Evolutionary conservation across 2,329 filamentous ascomycete genomes (phyloP), one percentile per base, ranked within the genome.

Genomic region (Fusarium drepaniforme): DNA sequence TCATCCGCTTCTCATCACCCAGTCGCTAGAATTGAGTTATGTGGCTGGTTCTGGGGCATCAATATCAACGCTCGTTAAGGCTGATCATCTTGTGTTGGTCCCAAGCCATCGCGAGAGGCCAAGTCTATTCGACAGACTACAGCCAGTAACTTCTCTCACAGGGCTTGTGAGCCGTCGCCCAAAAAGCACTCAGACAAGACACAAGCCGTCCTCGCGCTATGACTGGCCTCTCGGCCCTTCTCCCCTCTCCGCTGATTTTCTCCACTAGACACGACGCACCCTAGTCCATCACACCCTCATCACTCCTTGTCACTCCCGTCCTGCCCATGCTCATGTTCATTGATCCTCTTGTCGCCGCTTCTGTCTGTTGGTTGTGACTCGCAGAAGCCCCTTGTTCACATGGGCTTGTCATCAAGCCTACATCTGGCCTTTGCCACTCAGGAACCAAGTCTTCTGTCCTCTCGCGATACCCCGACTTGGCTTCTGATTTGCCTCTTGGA

Each of bases 211-310:
- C 67, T 57, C 40, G 61, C 58, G 42, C 35, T 76, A 53, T 80
- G 72, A 81, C 72, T 81, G 80, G 80, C 70, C 68, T 80, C 62
- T 78, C 76, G 77, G 72, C 49, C 77, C 72, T 78, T 79, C 75
- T 75, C 46, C 56, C 64, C 56, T 69, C 70, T 49, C 61, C 30
- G 73, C 53, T 68, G 33, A 28, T 56, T 67, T 66, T 72, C 72
- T 75, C 75, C 78, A 77, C 72, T 73, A 61, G 65, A 42, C 56
- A 53, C 58, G 18, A 56, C 64, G 66, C 67, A 72, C 61, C 75
- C 73, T 66, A 18, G 58, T 75, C 53, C 59, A 62, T 75, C 75
- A 73, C 72, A 60, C 40, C 56, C 56, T 33, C 38, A 44, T 67
- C 53, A 37, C 33, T 65, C 73, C 75, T 67, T 71, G 75, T 76